These are phyloP conservation scores for Ganoderma meredithae DNA, from an alignment of 1,284 basidiomycete genomes.

Conservation along the genomic window DNA sequence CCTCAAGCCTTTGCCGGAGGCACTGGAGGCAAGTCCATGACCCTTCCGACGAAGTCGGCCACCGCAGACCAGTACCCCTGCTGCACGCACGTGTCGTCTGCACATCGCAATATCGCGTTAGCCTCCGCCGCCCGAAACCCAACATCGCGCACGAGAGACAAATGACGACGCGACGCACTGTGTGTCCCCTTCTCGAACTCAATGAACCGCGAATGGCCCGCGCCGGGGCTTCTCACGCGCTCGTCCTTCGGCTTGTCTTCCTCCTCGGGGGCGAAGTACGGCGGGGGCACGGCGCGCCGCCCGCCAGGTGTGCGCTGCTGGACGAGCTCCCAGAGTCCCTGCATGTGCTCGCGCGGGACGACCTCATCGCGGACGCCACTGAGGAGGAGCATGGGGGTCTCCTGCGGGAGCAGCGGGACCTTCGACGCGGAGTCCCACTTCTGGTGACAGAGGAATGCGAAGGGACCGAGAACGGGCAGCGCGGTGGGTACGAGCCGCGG, in stretches of 20 bases:
- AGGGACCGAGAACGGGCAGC: conserved; percentile 79
- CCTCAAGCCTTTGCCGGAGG: conserved; percentile 4
- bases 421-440: conserved; percentile 88
- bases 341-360: conserved; percentile 89
- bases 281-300: conserved; percentile 16
- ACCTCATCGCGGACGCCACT: conserved; percentile 85
- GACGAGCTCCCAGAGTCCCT: conserved; percentile 71
- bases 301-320: conserved; percentile 48
- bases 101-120: background rate
- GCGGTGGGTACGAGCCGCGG: conserved; percentile 83
- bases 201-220: conserved; percentile 35
- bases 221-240: conserved; percentile 14
- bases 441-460: conserved; percentile 88
- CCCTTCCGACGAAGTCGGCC: conserved; percentile 37
- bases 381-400: conserved; percentile 87
- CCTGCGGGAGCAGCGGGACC: conserved; percentile 71
- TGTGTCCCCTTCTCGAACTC: conserved; percentile 41
- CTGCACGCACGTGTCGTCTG: conserved; percentile 48
- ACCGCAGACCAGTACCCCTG: conserved; percentile 45
- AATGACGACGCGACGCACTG: conserved; percentile 33
- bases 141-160: background rate
- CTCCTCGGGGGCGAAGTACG: conserved; percentile 20
- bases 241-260: conserved; percentile 25
- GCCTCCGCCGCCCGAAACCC: background rate
- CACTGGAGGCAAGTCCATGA: conserved; percentile 8